These are phyloP conservation scores for Citrus sp. DNA, from an alignment of 345 rosid species.

Conservation along the genomic window DNA sequence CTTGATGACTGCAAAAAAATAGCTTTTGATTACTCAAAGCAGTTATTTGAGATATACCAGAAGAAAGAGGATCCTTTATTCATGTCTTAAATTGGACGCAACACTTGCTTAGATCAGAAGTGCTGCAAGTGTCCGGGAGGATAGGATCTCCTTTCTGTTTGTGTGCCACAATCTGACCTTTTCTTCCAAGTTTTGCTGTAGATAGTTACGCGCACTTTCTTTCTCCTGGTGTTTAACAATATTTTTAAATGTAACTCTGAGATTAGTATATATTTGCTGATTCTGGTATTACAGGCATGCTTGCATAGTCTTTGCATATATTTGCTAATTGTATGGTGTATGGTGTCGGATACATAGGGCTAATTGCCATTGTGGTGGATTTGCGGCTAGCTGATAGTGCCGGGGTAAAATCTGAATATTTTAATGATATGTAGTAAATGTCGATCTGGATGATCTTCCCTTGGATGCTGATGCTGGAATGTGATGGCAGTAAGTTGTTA, in stretches of 20 bases:
- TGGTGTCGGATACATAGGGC: background rate
- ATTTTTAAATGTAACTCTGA: background rate
- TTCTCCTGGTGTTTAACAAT: background rate
- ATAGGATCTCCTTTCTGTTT: background rate
- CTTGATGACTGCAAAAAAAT: conserved; percentile 24
- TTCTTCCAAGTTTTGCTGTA: background rate
- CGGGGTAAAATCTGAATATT: too few relatives aligned
- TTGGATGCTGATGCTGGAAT: background rate
- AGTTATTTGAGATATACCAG: conserved; percentile 33
- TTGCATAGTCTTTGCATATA: background rate
- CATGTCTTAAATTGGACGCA: conserved; percentile 2
- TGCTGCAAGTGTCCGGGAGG: background rate
- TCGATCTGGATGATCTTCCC: background rate
- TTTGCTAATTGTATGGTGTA: background rate
- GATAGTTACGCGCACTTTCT: background rate
- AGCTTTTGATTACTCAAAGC: conserved; percentile 11
- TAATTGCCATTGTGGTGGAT: background rate
- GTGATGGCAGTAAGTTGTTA: background rate
- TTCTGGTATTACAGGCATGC: background rate
- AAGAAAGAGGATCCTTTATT: conserved; percentile 24
- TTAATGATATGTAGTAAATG: background rate
- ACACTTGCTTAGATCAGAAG: background rate
- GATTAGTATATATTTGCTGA: background rate
- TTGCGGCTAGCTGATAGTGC: background rate
- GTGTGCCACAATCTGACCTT: background rate